phyloP scores from a whole-genome alignment of 2,329 filamentous ascomycete genomes.

The Pseudogymnoascus sp. region DNA sequence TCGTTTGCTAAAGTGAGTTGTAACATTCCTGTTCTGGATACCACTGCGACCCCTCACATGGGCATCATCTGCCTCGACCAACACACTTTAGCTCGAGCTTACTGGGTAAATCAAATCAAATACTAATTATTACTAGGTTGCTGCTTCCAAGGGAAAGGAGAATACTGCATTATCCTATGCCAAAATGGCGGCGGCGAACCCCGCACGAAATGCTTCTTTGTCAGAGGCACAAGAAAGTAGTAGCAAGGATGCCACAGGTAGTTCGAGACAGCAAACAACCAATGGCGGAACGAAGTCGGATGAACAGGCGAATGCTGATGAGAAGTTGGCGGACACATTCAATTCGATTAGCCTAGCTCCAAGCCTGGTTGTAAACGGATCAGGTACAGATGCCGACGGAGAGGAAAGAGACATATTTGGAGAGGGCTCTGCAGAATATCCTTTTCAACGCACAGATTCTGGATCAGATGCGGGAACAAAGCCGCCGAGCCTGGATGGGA shows the following conservation, averaged over 20 bases:
- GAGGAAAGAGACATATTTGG: slow-evolving; percentile 17
- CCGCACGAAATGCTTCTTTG: slow-evolving; percentile 22
- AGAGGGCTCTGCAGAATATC: slow-evolving; percentile 25
- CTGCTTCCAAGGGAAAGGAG: slow-evolving; percentile 38
- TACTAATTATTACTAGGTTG: slow-evolving; percentile 33
- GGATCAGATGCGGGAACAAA: slow-evolving; percentile 64
- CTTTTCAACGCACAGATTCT: slow-evolving; percentile 45
- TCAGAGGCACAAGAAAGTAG: not conserved
- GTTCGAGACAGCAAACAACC: not conserved
- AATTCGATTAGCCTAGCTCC: slow-evolving; percentile 23
- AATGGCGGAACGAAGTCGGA: not conserved
- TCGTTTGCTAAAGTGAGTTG: slow-evolving; percentile 50
- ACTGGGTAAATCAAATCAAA: not conserved
- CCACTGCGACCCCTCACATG: slow-evolving; percentile 13
- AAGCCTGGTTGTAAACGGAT: slow-evolving; percentile 29
- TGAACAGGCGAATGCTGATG: not conserved
- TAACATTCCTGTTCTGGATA: slow-evolving; percentile 6
- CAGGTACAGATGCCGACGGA: slow-evolving; percentile 15
- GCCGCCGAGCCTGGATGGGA: slow-evolving; percentile 82
- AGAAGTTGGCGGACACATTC: slow-evolving; percentile 24
- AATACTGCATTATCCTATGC: slow-evolving; percentile 26
- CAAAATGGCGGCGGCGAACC: slow-evolving; percentile 22
- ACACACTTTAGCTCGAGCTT: not conserved
- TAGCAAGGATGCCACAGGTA: not conserved
- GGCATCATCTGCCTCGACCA: slow-evolving; percentile 8